These are phyloP conservation scores for Lachancea mirantina DNA, from an alignment of 805 yeast species.

Conservation along the genomic window DNA sequence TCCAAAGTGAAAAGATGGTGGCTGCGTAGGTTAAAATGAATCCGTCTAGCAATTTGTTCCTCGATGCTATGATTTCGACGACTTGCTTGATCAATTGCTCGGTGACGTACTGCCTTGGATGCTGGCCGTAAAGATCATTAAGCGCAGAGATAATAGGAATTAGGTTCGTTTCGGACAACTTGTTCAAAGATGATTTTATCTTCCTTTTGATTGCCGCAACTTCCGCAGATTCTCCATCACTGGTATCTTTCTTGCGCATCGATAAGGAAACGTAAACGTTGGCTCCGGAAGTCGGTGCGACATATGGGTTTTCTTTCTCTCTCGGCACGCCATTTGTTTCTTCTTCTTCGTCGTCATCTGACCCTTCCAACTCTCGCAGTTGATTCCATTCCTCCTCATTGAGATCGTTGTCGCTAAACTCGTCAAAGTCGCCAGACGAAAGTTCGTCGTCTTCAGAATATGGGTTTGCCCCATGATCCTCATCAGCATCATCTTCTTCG, in stretches of 20 bases:
- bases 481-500: constrained; percentile 24
- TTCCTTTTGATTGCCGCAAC: constrained; percentile 45
- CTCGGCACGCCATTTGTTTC: constrained; percentile 30
- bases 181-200: constrained; percentile 79
- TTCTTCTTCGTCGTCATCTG: constrained; percentile 22
- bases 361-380: constrained; percentile 26
- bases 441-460: constrained; percentile 38
- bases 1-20: constrained; percentile 64
- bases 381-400: constrained; percentile 32
- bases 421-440: constrained; percentile 39
- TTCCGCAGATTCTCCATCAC: constrained; percentile 38
- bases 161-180: constrained; percentile 82
- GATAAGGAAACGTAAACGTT: constrained; percentile 83
- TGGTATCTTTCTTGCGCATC: constrained; percentile 47
- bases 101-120: constrained; percentile 77
- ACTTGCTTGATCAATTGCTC: constrained; percentile 58
- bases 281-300: constrained; percentile 44
- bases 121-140: constrained; percentile 49
- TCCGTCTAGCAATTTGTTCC: constrained; percentile 65
- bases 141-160: constrained; percentile 62
- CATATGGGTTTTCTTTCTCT: constrained; percentile 64
- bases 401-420: constrained; percentile 34
- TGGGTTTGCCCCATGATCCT: constrained; percentile 26
- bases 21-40: constrained; percentile 77
- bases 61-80: constrained; percentile 55